Evolutionary conservation across 1,284 basidiomycete species (phyloP), one percentile per base, ranked within the genome.

Genomic region (Boletus hoseneyae): DNA sequence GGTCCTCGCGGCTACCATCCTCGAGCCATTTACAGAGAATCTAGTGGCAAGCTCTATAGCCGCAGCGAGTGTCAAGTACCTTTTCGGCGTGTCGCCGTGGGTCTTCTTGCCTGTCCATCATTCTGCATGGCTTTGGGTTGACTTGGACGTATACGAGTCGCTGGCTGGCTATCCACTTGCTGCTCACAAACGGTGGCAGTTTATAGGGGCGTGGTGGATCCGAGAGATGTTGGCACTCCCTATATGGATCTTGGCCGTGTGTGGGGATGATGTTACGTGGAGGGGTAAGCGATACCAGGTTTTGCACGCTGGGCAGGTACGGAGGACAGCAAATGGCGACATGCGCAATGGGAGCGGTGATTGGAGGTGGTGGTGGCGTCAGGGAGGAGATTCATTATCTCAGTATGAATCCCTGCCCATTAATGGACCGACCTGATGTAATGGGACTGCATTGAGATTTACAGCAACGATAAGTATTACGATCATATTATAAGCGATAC

Each of bases 11-110:
- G 92, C 92, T 5, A 96, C 93, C 0, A 52, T 96, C 45, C 58
- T 89, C 23, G 94, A 97, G 66, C 94, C 95, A 1, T 81, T 96
- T 62, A 96, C 93, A 12, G 94, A 97, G 70, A 85, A 82, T 34
- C 67, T 96, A 33, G 66, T 92, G 15, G 73, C 86, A 27, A 85
- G 88, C 15, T 48, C 79, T 18, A 77, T 94, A 52, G 81, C 80
- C 13, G 73, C 80, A 16, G 70, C 78, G 53, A 80, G 85, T 41
- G 61, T 85, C 43, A 65, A 65, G n/a, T 74, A 76, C 52, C 70
- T 92, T 16, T 70, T 80, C 30, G 73, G 71, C 4, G 45, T 84
- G 16, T 73, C 81, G 0, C 60, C 66, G 6, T 78, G 75, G 70
- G 53, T 87, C 4, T 80, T 83, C 52, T 62, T 87, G 21, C 62